Evolutionary conservation across 2,329 filamentous ascomycete genomes (phyloP), one percentile per base, ranked within the genome.

Genomic region (Xylariaceae sp.): DNA sequence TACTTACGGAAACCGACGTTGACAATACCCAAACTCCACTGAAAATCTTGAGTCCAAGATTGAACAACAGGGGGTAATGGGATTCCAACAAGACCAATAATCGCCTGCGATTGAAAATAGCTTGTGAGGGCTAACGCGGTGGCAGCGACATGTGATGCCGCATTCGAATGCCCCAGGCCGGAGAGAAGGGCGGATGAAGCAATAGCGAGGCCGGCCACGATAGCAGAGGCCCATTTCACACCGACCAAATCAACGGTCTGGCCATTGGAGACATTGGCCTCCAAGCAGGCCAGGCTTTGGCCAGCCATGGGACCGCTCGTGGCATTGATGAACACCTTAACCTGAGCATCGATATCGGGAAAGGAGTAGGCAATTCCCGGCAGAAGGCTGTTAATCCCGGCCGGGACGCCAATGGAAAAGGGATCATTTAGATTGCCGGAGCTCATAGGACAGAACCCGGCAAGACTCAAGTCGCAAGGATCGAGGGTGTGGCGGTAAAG

Each of bases 1-100:
- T 6, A 64, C 66, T 61, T 65, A 64, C 65, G 59, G 71, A 95
- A 96, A n/a, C 77, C 78, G 42, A 96, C 80, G 50, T 83, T 82
- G 65, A 97, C 95, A 65, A 97, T 91, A 64, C 92, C 92, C 89
- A 97, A 94, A 67, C 87, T 95, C 92, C 92, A 97, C 69, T 95
- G 88, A 75, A 97, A 96, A 73, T 96, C 92, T 74, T 96, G 91
- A 1, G 91, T 96, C 92, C 92, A 97, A 0, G 91, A 81, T 66
- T 88, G 81, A 51, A 95, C 92, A 58, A 96, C 88, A 0, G 92
- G 92, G 7, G 92, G 92, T 51, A 96, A 80, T 45, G 80, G 78
- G 11, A 96, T 86, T 26, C 87, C 83, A 51, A 86, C 89, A 72
- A 96, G 86, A 60, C 91, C 91, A 65, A 96, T 79, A 72, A 96